A percentile compares a stretch with the other conserved stretches of the same genome.
phyloP scores from a whole-genome alignment of 2,329 filamentous ascomycete genomes.

The Sarocladiaceae sp. region DNA sequence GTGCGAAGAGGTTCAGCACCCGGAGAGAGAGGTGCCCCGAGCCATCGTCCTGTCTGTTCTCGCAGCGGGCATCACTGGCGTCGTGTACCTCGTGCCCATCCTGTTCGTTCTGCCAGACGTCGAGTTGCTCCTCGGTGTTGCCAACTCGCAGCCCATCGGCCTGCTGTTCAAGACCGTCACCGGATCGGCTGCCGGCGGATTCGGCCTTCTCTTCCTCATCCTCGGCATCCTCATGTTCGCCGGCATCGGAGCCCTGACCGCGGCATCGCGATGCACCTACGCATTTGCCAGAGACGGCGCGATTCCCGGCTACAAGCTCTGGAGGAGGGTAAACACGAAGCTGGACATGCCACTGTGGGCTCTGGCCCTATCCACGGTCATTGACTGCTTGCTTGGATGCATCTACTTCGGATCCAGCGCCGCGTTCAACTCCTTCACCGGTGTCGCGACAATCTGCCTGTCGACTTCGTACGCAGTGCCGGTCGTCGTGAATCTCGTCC shows the following conservation, averaged over 20 bases:
- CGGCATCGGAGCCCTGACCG: slow-evolving; percentile 67
- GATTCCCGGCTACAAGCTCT: slow-evolving; percentile 62
- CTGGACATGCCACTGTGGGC: slow-evolving; percentile 67
- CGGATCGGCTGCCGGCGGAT: slow-evolving; percentile 65
- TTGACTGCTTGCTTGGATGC: slow-evolving; percentile 66
- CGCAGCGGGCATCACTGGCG: slow-evolving; percentile 59
- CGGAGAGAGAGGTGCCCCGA: slow-evolving; percentile 55
- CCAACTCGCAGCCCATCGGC: slow-evolving; percentile 70
- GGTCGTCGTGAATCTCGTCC: slow-evolving; percentile 63
- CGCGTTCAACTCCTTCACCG: slow-evolving; percentile 75
- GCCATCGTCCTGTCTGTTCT: slow-evolving; percentile 62
- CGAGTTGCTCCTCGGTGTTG: slow-evolving; percentile 53
- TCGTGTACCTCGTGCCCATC: slow-evolving; percentile 62
- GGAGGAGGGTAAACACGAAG: slow-evolving; percentile 57
- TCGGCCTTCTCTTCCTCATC: slow-evolving; percentile 69
- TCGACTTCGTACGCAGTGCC: slow-evolving; percentile 70
- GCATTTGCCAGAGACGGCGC: slow-evolving; percentile 71
- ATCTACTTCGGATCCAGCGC: slow-evolving; percentile 75
- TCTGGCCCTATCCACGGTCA: slow-evolving; percentile 58
- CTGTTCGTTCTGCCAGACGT: slow-evolving; percentile 71
- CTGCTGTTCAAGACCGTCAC: slow-evolving; percentile 70
- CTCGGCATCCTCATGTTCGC: slow-evolving; percentile 73
- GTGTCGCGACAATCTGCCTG: slow-evolving; percentile 73
- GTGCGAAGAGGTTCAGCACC: slow-evolving; percentile 56
- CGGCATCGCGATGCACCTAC: slow-evolving; percentile 67